phyloP scores from a whole-genome alignment of 176 grass and related monocot genomes.

The Pharus latifolius region DNA sequence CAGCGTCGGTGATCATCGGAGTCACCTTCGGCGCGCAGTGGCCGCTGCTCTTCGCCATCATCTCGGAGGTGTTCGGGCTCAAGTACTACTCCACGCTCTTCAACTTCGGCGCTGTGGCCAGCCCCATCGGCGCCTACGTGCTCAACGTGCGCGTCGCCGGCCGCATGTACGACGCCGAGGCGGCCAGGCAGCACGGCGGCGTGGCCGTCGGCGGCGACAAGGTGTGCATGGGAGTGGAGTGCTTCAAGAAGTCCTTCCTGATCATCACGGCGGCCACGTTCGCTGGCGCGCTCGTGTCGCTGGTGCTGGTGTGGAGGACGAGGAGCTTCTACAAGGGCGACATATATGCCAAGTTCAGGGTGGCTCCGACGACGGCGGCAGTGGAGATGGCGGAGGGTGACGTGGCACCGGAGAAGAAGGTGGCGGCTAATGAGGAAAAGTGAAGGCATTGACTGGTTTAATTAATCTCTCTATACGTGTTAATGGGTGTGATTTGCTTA shows the following conservation, averaged over 20 bases:
- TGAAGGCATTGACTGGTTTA: no score
- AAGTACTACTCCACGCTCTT: constrained; percentile 90
- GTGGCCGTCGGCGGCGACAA: neutral
- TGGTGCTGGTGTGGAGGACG: constrained; percentile 13
- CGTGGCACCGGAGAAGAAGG: no score
- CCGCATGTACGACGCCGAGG: neutral
- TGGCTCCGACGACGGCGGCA: neutral
- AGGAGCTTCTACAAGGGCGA: constrained; percentile 7
- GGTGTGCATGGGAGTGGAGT: neutral
- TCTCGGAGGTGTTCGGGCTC: constrained; percentile 90
- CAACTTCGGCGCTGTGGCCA: constrained; percentile 75
- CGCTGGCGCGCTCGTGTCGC: neutral
- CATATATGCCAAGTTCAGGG: constrained; percentile 18
- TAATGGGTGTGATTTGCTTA: no score
- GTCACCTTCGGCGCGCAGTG: constrained; percentile 94
- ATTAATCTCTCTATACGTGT: no score
- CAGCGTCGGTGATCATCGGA: constrained; percentile 59
- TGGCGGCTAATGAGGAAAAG: no score
- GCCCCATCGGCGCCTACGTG: constrained; percentile 66
- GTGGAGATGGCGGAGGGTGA: no score
- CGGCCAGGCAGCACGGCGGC: neutral
- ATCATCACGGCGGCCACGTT: constrained; percentile 9
- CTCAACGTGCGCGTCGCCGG: constrained; percentile 50
- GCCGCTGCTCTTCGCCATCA: constrained; percentile 87
- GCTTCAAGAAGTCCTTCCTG: constrained; percentile 6